Evolutionary conservation across 2,329 filamentous ascomycete genomes (phyloP), one percentile per base, ranked within the genome.

Genomic region (Trichoderma cornu-damae): DNA sequence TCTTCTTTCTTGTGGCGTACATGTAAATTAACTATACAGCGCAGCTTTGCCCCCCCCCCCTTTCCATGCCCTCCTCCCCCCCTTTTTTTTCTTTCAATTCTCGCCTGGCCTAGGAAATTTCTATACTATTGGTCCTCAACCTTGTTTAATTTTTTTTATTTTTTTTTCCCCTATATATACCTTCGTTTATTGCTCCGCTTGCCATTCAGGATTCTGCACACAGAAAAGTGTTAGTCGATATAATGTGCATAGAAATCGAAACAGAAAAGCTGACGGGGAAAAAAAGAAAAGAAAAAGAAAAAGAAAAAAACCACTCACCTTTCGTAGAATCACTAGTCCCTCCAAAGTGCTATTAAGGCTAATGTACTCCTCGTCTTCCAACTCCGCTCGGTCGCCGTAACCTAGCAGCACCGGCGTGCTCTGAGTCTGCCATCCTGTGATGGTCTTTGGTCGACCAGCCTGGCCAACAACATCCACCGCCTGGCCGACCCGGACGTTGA

Each of bases 381-480:
- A 78, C 78, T 99, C 94, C 8, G 94, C 94, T 67, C 95, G 83
- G 79, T 99, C 94, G 28, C 95, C 94, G 69, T 96, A 88, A n/a
- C 90, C 87, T 66, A 99, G 78, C 59, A 99, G 79, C 46, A 99
- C 94, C 0, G 94, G 94, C n/a, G 94, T 99, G 77, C 90, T 96
- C 79, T 99, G 94, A 63, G 94, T 99, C 76, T 99, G 94, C 94
- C 94, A 99, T 53, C 94, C 94, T 8, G 94, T 99, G 67, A 99
- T 99, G 2, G 94, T 99, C 86, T 99, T 97, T 64, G 94, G 94
- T 61, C 93, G 84, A 70, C 94, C 94, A 11, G 95, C 94, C 73
- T 97, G 94, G 51, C 94, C 95, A 38, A 99, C 94, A 40, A 99
- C 92, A 70, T 99, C 94, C 18, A 99, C 95, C 14, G 95, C 94